Base-by-base conservation (phyloP, 768 basidiomycete genomes). In the Boletellus ananas region DNA sequence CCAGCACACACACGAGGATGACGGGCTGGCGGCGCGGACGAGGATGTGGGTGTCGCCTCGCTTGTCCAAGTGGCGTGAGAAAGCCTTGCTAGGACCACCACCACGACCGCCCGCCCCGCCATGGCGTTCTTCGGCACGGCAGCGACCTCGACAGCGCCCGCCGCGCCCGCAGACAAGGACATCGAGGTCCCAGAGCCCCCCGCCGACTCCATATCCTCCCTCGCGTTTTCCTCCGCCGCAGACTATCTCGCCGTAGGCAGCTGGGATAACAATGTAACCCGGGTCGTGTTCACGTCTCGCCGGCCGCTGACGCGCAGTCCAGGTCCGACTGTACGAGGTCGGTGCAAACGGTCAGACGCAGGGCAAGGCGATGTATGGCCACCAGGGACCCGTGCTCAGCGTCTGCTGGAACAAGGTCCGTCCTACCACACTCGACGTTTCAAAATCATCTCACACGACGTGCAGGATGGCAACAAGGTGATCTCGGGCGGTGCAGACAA, bases 401-500 rank as follows among this genome's bases (percentile, higher is more conserved):
- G 78, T 94, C 2, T 87, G 87, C 58, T 98, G 95, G 94, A 91
- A 86, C 70, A 90, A 89, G 71, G 94, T 89, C 54, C 54, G 54
- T 42, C 20, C 33, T 34, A 20, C 23, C 39, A 43, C 13, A 18
- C 11, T 14, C 34, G 7, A 49, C 49, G 44, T 33, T 37, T 39
- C 41, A 51, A 49, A 40, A 23, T 34, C 41, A 18, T 34, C 36
- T 55, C 51, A 29, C 56, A 4, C 47, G 5, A 12, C 35, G 33
- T 12, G 25, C 27, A 95, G 93, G 89, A 93, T 49, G 94, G 94
- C 17, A 86, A 81, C 61, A 92, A 93, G 72, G 76, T 94, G 34
- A 81, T 96, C 56, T 96, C 94, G 12, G 91, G 87, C 5, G 94
- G 95, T 42, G 90, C 90, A 8, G 95, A 99, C 74, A 96, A 97